Conservation (phyloP, 305 asterid species). For the Fraxinus paxiana region DNA sequence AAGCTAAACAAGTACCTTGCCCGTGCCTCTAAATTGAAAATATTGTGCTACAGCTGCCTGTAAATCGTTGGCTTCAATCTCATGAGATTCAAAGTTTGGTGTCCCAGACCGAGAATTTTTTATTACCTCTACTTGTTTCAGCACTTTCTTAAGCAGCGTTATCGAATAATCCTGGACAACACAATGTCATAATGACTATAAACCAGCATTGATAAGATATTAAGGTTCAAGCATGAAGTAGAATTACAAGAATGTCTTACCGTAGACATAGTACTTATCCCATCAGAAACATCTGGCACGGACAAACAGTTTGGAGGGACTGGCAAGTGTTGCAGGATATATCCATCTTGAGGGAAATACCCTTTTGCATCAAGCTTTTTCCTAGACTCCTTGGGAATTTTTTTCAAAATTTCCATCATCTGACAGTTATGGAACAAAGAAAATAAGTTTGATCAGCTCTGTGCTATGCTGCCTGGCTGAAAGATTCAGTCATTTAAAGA, state of each 20-base stretch:
- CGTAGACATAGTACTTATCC: constrained; percentile 76
- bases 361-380: constrained; percentile 65
- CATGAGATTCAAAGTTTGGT: constrained; percentile 86
- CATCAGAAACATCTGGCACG: constrained; percentile 92
- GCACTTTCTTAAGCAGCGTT: constrained; percentile 74
- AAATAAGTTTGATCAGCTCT: constrained; percentile 21
- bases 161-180: constrained; percentile 76
- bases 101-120: constrained; percentile 85
- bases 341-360: constrained; percentile 85
- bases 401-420: constrained; percentile 62
- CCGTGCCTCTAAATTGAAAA: constrained; percentile 80
- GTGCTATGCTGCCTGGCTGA: background rate
- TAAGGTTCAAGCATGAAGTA: constrained; percentile 12
- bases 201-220: constrained; percentile 25
- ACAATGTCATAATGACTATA: constrained; percentile 30
- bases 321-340: constrained; percentile 66
- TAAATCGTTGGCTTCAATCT: constrained; percentile 76
- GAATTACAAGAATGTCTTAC: constrained; percentile 39
- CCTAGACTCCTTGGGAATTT: constrained; percentile 57
- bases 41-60: constrained; percentile 80
- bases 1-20: constrained; percentile 57
- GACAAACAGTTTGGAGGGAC: constrained; percentile 99
- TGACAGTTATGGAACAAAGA: constrained; percentile 31
- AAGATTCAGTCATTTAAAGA: constrained; percentile 11
- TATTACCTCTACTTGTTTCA: constrained; percentile 75